These are phyloP conservation scores for Danielia reshetovae DNA, from an alignment of 805 yeast genomes.

Conservation along the genomic window DNA sequence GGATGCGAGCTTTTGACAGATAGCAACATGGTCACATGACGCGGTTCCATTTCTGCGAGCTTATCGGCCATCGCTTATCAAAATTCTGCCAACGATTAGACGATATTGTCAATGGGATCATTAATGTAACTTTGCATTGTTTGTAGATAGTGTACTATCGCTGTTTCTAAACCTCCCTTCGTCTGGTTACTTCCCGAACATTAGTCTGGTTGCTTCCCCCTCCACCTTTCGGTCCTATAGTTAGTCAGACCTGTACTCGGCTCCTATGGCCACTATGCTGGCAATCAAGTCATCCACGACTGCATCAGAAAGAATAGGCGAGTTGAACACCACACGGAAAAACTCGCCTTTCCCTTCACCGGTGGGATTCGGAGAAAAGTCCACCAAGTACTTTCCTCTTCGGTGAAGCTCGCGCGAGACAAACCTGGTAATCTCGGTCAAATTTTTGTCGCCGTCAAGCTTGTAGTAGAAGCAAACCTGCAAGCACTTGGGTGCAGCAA, in stretches of 20 bases:
- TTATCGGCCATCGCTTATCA: too few relatives aligned
- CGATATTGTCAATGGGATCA: too few relatives aligned
- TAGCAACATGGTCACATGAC: too few relatives aligned
- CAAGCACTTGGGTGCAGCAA: constrained; percentile 65
- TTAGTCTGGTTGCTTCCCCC: too few relatives aligned
- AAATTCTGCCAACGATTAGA: too few relatives aligned
- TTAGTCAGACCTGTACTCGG: constrained; percentile 9
- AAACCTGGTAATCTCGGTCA: constrained; percentile 53
- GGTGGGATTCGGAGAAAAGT: constrained; percentile 66
- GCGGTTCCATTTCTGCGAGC: too few relatives aligned
- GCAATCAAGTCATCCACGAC: constrained; percentile 35
- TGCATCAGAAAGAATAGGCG: constrained; percentile 48
- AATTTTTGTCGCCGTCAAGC: constrained; percentile 30
- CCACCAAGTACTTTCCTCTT: constrained; percentile 67
- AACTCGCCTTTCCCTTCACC: constrained; percentile 65
- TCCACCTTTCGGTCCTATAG: too few relatives aligned
- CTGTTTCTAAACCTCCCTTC: too few relatives aligned
- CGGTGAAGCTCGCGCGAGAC: constrained; percentile 60
- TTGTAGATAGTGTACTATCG: too few relatives aligned
- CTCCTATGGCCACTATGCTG: constrained; percentile 26
- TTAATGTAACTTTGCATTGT: too few relatives aligned
- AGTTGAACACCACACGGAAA: constrained; percentile 78
- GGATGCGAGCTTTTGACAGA: too few relatives aligned
- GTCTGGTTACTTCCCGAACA: too few relatives aligned
- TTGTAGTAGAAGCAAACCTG: constrained; percentile 80